A percentile compares a stretch with the other conserved stretches of the same genome.
Evolutionary conservation across 2,329 filamentous ascomycete species (phyloP).

Genomic region (Fusarium sp.): DNA sequence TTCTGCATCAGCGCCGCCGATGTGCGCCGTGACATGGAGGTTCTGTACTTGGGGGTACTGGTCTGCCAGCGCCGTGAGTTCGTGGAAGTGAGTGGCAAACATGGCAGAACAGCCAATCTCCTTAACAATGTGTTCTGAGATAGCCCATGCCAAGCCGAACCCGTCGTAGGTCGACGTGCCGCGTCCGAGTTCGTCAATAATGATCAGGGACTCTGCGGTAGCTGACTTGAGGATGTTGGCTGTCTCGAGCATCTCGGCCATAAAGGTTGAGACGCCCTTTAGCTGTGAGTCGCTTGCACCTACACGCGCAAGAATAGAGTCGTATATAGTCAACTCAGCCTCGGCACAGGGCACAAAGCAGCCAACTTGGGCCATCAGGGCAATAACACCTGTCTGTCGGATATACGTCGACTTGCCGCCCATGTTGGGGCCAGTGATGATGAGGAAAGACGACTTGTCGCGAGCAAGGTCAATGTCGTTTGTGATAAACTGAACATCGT

Average conservation of each 20-base stretch:
- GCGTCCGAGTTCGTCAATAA: conserved; percentile 96
- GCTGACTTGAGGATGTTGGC: conserved; percentile 98
- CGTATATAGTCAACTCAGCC: conserved; percentile 94
- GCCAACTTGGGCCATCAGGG: conserved; percentile 95
- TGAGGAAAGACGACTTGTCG: conserved; percentile 85
- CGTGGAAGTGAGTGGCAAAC: conserved; percentile 98
- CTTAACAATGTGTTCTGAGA: conserved; percentile 95
- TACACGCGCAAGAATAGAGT: conserved; percentile 94
- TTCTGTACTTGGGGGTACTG: conserved; percentile 90
- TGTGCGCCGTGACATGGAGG: conserved; percentile 95
- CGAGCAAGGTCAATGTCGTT: conserved; percentile 89
- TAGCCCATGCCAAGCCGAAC: conserved; percentile 98
- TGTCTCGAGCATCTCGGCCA: conserved; percentile 99
- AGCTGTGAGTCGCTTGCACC: conserved; percentile 96
- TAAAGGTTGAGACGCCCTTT: conserved; percentile 97
- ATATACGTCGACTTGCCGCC: conserved; percentile 99
- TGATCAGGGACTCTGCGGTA: conserved; percentile 93
- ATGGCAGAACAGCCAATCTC: conserved; percentile 94
- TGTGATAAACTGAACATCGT: conserved; percentile 98
- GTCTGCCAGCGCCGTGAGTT: conserved; percentile 89
- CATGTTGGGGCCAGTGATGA: conserved; percentile 99
- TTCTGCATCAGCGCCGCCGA: conserved; percentile 62
- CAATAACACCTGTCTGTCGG: conserved; percentile 94
- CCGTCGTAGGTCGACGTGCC: conserved; percentile 98
- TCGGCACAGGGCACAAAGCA: conserved; percentile 93